A percentile compares a stretch with the other conserved stretches of the same genome.
Conservation (phyloP, 1,139 yeast genomes). For the Protomyces inouyei region DNA sequence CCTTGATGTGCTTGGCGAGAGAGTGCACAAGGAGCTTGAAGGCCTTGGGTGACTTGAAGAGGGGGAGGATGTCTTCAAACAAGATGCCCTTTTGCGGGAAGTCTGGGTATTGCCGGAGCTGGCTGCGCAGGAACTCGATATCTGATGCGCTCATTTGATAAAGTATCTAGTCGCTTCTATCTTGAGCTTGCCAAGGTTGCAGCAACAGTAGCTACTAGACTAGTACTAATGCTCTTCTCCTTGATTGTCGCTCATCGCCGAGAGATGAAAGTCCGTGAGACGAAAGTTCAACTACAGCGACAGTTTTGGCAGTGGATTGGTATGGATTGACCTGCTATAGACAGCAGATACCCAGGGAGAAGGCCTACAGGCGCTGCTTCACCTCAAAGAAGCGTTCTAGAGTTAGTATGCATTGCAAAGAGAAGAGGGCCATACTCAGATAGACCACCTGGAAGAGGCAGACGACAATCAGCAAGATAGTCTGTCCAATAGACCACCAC, state of each 20-base stretch:
- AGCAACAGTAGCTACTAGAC: no score
- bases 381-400: slow-evolving; percentile 84
- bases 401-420: not conserved
- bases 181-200: no score
- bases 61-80: slow-evolving; percentile 91
- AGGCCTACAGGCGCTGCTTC: slow-evolving; percentile 40
- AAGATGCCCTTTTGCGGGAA: slow-evolving; percentile 90
- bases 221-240: no score
- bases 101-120: slow-evolving; percentile 57
- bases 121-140: slow-evolving; percentile 13
- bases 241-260: no score
- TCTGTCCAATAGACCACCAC: slow-evolving; percentile 95
- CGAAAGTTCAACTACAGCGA: no score
- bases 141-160: slow-evolving; percentile 11
- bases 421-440: slow-evolving; percentile 6
- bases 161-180: not conserved
- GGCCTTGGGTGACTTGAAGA: slow-evolving; percentile 72
- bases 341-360: no score
- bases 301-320: no score
- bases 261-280: no score
- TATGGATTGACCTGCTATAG: no score
- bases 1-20: slow-evolving; percentile 52
- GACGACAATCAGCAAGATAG: slow-evolving; percentile 76
- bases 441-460: slow-evolving; percentile 73
- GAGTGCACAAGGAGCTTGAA: slow-evolving; percentile 79